Conservation (phyloP, 2,329 filamentous ascomycete species). For the Pseudomassariella vexata region DNA sequence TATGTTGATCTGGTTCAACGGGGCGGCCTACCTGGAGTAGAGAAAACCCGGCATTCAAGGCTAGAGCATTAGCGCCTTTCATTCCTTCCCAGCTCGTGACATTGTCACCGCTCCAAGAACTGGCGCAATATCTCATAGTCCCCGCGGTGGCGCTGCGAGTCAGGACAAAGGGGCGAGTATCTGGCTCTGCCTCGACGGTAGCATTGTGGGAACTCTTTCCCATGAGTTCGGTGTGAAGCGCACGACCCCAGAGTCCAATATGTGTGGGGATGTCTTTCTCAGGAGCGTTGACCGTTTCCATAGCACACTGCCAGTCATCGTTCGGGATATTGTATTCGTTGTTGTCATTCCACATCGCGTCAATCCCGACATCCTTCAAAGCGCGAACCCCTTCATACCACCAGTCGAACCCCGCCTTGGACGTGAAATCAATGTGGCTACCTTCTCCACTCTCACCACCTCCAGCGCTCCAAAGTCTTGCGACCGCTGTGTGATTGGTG, state of each 20-base stretch:
- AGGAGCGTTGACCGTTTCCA: conserved; percentile 38
- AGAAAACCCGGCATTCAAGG: conserved; percentile 62
- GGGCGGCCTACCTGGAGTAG: conserved; percentile 56
- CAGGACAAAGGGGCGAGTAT: conserved; percentile 60
- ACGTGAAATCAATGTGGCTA: conserved; percentile 69
- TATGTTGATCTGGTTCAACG: no score
- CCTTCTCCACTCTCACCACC: conserved; percentile 66
- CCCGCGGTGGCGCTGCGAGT: conserved; percentile 67
- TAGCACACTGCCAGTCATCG: conserved; percentile 59
- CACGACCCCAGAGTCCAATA: conserved; percentile 65
- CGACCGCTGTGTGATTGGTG: conserved; percentile 46
- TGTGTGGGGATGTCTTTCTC: conserved; percentile 34
- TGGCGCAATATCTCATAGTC: conserved; percentile 64
- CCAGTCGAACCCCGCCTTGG: conserved; percentile 60
- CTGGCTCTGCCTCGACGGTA: conserved; percentile 50
- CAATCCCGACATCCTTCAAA: conserved; percentile 58
- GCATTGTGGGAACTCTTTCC: conserved; percentile 67
- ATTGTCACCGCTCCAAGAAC: conserved; percentile 71
- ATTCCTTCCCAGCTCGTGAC: conserved; percentile 69
- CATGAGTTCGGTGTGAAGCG: conserved; percentile 65
- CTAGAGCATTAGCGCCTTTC: conserved; percentile 65
- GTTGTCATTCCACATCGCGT: conserved; percentile 76
- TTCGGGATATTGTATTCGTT: conserved; percentile 66
- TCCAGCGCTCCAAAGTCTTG: conserved; percentile 66
- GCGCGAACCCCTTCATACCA: conserved; percentile 64